Evolutionary conservation across 2,329 filamentous ascomycete genomes (phyloP), one percentile per base, ranked within the genome.

Genomic region (Macroventuria anomochaeta): DNA sequence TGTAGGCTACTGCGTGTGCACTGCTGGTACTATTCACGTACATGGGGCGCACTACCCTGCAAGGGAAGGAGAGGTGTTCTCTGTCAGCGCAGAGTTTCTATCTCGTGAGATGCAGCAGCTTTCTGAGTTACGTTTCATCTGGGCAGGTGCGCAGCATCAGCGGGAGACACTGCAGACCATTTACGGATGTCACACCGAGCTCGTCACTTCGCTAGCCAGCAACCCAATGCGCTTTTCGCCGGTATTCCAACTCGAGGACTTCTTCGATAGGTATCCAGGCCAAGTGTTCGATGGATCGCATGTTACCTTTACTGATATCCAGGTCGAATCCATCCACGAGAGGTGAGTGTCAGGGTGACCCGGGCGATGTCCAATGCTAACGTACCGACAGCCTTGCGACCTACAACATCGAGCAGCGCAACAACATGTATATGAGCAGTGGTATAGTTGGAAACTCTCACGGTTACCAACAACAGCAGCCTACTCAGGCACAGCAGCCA

Each of bases 11-110:
- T 95, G 91, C 68, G 86, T 96, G 40, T 91, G 87, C 73, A 93
- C 90, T 2, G 91, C 91, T 2, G 91, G 89, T 4, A 96, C 91
- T 0, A 91, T 96, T 1, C 91, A 96, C 68, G 87, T 96, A 8
- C 91, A 96, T 67, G 91, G 91, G 11, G 85, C 89, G 6, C 88
- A 95, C 67, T 96, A 96, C 71, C 85, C 84, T 46, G 79, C 84
- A 70, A 61, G 84, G 76, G 75, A 86, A 77, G 80, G 86, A 3
- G 82, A 84, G 46, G 83, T 79, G 65, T 93, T 77, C 81, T 90
- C 79, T 65, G 83, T 77, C 72, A 85, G 82, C 76, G 48, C 87
- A 5, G 88, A 93, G 26, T 91, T 91, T 51, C 73, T 96, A 7
- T 85, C 88, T 0, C 82, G 88, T 17, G 91, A 91, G 68, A 90